Evolutionary conservation across 306 rosid species (phyloP).

Genomic region (Lagenaria siceraria): DNA sequence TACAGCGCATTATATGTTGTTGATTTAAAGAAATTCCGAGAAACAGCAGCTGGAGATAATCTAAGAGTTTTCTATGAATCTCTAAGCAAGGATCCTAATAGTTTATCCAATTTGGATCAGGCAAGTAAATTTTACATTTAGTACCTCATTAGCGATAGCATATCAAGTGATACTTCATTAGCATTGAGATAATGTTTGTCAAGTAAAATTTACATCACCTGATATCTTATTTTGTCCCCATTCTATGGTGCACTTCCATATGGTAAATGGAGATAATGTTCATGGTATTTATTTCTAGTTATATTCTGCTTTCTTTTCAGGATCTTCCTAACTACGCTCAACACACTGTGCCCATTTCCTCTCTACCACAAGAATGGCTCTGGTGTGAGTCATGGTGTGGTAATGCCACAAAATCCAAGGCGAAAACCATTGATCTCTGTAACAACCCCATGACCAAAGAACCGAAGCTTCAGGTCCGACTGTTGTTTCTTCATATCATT

Average conservation of each 20-base stretch:
- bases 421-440: conserved; percentile 97
- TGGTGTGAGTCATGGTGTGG: conserved; percentile 99
- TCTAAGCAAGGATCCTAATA: conserved; percentile 97
- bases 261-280: neutral
- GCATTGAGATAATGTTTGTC: neutral
- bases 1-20: conserved; percentile 95
- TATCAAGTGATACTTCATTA: neutral
- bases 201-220: neutral
- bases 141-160: neutral
- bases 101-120: conserved; percentile 95
- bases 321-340: conserved; percentile 99
- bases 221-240: neutral
- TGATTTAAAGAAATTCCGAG: conserved; percentile 84
- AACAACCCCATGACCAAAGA: conserved; percentile 99
- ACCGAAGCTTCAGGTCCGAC: conserved; percentile 84
- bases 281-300: neutral
- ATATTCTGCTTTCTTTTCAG: conserved; percentile 26
- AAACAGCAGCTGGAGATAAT: conserved; percentile 98
- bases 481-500: neutral
- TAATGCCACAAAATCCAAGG: conserved; percentile 84
- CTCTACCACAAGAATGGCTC: conserved; percentile 97
- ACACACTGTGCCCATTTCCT: conserved; percentile 82
- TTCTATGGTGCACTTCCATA: neutral
- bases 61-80: conserved; percentile 97
- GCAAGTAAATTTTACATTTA: conserved; percentile 23